Evolutionary conservation across 2,329 filamentous ascomycete species (phyloP).

Genomic region (Penicillium sp.): DNA sequence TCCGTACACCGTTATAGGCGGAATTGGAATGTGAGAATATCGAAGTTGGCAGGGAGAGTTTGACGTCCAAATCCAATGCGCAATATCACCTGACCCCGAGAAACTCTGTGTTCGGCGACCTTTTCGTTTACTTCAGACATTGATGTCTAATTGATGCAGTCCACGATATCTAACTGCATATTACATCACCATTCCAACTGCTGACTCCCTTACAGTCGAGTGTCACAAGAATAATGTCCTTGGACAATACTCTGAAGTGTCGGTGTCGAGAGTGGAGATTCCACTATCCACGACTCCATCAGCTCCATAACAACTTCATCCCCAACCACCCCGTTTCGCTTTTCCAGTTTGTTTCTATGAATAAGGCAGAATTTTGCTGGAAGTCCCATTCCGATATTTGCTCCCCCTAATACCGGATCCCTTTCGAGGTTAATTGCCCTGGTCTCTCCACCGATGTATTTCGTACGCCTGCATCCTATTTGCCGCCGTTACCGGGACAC

Average conservation of each 20-base stretch:
- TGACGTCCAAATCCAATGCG: not conserved
- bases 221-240: constrained; percentile 1
- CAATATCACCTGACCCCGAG: constrained; percentile 1
- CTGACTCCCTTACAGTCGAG: constrained; percentile 9
- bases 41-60: not conserved
- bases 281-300: constrained; percentile 6
- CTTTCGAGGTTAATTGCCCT: constrained; percentile 10
- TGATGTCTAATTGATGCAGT: constrained; percentile 4
- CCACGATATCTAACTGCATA: constrained; percentile 2
- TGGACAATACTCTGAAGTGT: constrained; percentile 14
- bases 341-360: constrained; percentile 3
- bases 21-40: not conserved
- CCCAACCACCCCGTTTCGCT: constrained; percentile 4
- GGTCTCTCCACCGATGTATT: constrained; percentile 16
- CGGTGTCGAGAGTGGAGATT: constrained; percentile 18
- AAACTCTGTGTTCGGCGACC: not conserved
- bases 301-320: constrained; percentile 8
- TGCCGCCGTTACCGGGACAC: constrained; percentile 18
- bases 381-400: constrained; percentile 1
- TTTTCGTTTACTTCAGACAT: not conserved
- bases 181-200: constrained; percentile 14
- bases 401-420: not conserved
- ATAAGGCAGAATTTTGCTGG: not conserved
- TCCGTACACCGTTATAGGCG: not conserved
- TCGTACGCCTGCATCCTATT: constrained; percentile 18